Percentiles rank a stretch among this genome's conserved stretches.
phyloP scores from a whole-genome alignment of 2,329 filamentous ascomycete genomes.

The Aspergillus hiratsukae region DNA sequence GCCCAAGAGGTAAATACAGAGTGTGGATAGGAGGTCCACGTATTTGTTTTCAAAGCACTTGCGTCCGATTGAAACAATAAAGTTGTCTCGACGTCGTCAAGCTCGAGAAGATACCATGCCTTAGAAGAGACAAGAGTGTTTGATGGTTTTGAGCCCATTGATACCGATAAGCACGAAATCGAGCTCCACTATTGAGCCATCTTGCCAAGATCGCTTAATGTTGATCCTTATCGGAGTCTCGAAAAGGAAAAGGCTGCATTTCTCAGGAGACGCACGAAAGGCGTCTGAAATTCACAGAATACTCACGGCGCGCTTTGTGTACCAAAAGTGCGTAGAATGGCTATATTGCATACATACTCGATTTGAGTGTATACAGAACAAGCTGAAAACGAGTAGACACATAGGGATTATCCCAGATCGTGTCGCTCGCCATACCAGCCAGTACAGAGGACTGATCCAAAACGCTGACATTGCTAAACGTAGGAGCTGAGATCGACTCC shows the following conservation, averaged over 20 bases:
- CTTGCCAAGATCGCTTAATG: neutral
- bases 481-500: no score
- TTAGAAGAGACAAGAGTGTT: neutral
- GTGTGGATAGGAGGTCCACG: no score
- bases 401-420: neutral
- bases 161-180: neutral
- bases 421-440: neutral
- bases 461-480: no score
- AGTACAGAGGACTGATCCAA: neutral
- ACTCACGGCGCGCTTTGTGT: no score
- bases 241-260: neutral
- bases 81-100: neutral
- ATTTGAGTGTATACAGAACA: neutral
- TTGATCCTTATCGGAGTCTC: neutral
- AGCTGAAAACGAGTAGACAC: neutral
- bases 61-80: neutral
- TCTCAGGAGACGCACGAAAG: neutral
- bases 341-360: neutral
- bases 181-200: neutral
- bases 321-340: neutral
- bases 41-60: neutral
- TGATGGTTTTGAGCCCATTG: neutral
- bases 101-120: neutral
- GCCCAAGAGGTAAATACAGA: neutral
- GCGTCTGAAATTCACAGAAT: neutral